Conservation (phyloP, 192 early-diverging fungal genomes). For the Allomyces javanicus region DNA sequence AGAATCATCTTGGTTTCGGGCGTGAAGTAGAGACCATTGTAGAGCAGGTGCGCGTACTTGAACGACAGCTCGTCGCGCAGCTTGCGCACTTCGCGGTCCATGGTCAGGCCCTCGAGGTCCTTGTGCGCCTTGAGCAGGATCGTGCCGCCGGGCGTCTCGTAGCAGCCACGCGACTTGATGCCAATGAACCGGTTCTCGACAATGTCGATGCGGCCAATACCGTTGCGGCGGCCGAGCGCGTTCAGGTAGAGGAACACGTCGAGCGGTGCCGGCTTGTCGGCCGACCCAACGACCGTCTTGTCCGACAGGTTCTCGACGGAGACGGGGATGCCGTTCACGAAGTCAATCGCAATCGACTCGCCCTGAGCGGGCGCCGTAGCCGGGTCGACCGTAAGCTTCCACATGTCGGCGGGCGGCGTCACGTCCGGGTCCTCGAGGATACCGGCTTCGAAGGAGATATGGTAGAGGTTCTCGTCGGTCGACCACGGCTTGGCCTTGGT, state of each 20-base stretch:
- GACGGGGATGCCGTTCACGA: conserved; percentile 69
- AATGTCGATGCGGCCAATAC: conserved; percentile 95
- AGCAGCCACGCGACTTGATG: conserved; percentile 97
- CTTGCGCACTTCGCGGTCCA: conserved; percentile 89
- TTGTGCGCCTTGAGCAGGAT: conserved; percentile 86
- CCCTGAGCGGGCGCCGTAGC: conserved; percentile 91
- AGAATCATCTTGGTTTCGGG: conserved; percentile 83
- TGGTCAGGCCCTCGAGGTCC: conserved; percentile 82
- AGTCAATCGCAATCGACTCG: conserved; percentile 82
- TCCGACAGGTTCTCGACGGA: conserved; percentile 72
- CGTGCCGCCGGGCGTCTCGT: conserved; percentile 97
- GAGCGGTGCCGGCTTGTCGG: conserved; percentile 44
- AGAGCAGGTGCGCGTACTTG: conserved; percentile 52
- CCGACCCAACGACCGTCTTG: conserved; percentile 25
- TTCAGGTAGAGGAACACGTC: conserved; percentile 92
- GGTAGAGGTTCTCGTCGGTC: conserved; percentile 97
- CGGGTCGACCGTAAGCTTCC: conserved; percentile 93
- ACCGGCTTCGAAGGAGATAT: conserved; percentile 97
- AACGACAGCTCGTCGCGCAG: conserved; percentile 77
- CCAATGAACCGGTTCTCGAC: conserved; percentile 98
- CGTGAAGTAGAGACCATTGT: conserved; percentile 96
- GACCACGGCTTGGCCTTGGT: conserved; percentile 95
- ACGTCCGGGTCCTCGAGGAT: conserved; percentile 90
- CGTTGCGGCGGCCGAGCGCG: conserved; percentile 84
- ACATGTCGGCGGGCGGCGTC: conserved; percentile 97